A percentile compares a stretch with the other conserved stretches of the same genome.
These are phyloP conservation scores for Rhipidocladum racemiflorum DNA, from an alignment of 176 grass and related monocot species.

Conservation along the genomic window DNA sequence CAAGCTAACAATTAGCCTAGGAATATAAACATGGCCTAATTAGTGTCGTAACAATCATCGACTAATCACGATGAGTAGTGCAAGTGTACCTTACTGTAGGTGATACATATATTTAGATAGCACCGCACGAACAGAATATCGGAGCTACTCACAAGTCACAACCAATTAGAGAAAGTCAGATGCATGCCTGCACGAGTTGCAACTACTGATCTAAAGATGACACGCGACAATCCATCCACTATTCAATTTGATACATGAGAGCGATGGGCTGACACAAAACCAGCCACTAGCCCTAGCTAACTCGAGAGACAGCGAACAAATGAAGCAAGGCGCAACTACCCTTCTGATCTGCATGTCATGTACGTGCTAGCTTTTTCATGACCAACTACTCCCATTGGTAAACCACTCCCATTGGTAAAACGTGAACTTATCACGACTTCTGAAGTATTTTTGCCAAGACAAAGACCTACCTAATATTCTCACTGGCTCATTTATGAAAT, in stretches of 20 bases:
- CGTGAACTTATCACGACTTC: too few species aligned
- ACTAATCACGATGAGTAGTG: background rate
- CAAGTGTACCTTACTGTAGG: background rate
- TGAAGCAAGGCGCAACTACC: background rate
- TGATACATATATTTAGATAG: background rate
- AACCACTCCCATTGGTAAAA: too few species aligned
- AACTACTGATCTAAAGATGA: conserved; percentile 19
- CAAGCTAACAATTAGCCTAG: too few species aligned
- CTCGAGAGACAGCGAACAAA: conserved; percentile 10
- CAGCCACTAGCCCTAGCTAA: conserved; percentile 32
- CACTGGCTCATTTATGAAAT: background rate
- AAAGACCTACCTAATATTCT: background rate
- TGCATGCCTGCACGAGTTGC: background rate
- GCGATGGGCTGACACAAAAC: background rate
- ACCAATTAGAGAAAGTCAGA: background rate
- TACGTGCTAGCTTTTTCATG: conserved; percentile 12
- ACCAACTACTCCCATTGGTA: background rate
- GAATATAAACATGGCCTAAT: too few species aligned
- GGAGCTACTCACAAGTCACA: background rate
- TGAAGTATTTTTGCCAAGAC: background rate
- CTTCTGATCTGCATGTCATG: background rate
- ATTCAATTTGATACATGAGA: background rate
- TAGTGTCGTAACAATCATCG: background rate
- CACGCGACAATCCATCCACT: background rate
- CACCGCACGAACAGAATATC: background rate